Conservation (phyloP, 1,139 yeast genomes). For the Eremothecium sinecaudum region DNA sequence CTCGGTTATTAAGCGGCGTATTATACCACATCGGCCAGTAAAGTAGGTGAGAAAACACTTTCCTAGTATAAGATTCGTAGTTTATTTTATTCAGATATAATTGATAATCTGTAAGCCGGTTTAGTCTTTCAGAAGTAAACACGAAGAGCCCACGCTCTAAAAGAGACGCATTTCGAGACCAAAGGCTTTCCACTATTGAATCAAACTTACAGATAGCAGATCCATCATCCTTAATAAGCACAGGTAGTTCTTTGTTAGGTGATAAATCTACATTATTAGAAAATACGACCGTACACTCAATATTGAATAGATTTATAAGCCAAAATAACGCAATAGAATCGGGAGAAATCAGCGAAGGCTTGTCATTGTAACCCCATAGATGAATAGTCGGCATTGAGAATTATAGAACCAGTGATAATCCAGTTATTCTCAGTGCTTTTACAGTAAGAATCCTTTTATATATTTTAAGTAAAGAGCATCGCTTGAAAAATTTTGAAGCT, state of each 20-base stretch:
- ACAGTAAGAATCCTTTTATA: too few relatives aligned
- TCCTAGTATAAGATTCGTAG: conserved; percentile 58
- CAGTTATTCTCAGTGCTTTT: too few relatives aligned
- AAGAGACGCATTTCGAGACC: conserved; percentile 10
- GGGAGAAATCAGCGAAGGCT: conserved; percentile 23
- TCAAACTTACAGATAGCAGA: conserved; percentile 39
- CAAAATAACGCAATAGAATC: conserved; percentile 27
- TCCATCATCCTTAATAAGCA: conserved; percentile 33
- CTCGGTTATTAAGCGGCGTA: conserved; percentile 50
- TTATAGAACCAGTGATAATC: too few relatives aligned
- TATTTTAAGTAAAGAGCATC: too few relatives aligned
- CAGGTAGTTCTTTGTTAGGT: conserved; percentile 46
- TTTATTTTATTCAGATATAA: conserved; percentile 51
- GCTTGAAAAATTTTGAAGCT: too few relatives aligned
- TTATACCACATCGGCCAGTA: conserved; percentile 86
- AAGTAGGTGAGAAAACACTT: conserved; percentile 45
- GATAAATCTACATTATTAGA: conserved; percentile 42
- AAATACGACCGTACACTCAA: conserved; percentile 18
- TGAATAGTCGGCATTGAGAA: conserved; percentile 10
- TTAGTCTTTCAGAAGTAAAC: conserved; percentile 18
- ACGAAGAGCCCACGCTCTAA: conserved; percentile 17
- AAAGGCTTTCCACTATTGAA: conserved; percentile 38
- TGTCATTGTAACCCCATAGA: conserved; percentile 24
- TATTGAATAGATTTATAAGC: conserved; percentile 12
- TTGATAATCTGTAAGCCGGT: conserved; percentile 43